These are phyloP conservation scores for Phanerodontia chrysosporium DNA, from an alignment of 768 basidiomycete species.

Conservation along the genomic window DNA sequence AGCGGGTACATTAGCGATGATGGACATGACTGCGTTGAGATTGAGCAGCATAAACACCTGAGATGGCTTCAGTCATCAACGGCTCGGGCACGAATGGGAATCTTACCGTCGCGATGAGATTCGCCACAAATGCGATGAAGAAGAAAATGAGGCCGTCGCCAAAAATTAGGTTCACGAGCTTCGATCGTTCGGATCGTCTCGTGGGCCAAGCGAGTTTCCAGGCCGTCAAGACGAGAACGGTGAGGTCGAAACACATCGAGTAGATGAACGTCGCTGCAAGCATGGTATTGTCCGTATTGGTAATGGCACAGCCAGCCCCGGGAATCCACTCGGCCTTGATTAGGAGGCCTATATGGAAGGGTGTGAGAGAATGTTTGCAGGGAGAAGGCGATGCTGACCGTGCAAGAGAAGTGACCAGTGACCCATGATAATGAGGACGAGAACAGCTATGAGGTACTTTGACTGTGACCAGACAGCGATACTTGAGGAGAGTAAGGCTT, in stretches of 20 bases:
- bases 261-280: conserved; percentile 70
- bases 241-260: conserved; percentile 68
- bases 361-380: neutral
- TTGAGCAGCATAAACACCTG: conserved; percentile 57
- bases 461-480: conserved; percentile 69
- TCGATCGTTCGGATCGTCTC: conserved; percentile 41
- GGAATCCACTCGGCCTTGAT: conserved; percentile 55
- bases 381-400: conserved; percentile 33
- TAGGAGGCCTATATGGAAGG: conserved; percentile 41
- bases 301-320: conserved; percentile 49
- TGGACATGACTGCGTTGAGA: conserved; percentile 67
- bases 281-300: conserved; percentile 51
- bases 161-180: conserved; percentile 62
- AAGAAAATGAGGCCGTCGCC: conserved; percentile 73
- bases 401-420: conserved; percentile 73
- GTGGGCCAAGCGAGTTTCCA: conserved; percentile 50
- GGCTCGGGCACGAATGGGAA: too few relatives aligned
- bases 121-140: conserved; percentile 67
- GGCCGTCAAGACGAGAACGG: conserved; percentile 55
- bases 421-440: conserved; percentile 55
- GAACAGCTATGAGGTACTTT: conserved; percentile 46
- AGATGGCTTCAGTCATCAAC: too few relatives aligned
- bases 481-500: conserved; percentile 28
- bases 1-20: conserved; percentile 67
- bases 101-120: conserved; percentile 50